Evolutionary conservation across 495 filamentous ascomycete genomes (phyloP).

Genomic region (Penicillium atrosanguineum): DNA sequence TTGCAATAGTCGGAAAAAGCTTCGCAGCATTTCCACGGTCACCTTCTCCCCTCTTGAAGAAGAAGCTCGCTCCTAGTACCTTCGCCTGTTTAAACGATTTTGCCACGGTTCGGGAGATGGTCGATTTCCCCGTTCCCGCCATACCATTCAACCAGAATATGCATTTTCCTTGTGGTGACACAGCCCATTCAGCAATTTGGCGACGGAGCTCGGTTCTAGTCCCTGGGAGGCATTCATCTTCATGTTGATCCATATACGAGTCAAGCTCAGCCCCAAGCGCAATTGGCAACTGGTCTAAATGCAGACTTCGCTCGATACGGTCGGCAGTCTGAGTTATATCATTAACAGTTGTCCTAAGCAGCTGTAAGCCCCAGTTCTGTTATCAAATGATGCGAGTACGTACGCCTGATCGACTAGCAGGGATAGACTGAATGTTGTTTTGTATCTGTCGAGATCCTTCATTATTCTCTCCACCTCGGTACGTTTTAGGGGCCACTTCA

Average conservation of each 20-base stretch:
- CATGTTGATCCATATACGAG: not conserved
- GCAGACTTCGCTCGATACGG: not conserved
- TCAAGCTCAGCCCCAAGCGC: not conserved
- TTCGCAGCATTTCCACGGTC: not conserved
- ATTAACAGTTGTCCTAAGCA: no score
- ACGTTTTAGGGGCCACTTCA: constrained; percentile 44
- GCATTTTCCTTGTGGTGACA: not conserved
- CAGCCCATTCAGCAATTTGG: not conserved
- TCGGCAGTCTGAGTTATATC: not conserved
- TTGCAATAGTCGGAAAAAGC: not conserved
- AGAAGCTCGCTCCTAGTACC: not conserved
- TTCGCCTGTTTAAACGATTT: not conserved
- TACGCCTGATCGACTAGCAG: constrained; percentile 43
- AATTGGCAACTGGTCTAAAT: not conserved
- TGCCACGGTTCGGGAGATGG: not conserved
- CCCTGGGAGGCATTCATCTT: not conserved
- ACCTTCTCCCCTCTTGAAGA: no score
- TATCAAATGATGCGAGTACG: constrained; percentile 6
- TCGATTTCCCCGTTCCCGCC: no score
- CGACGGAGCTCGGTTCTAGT: not conserved
- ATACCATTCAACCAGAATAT: not conserved
- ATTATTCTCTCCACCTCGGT: constrained; percentile 37
- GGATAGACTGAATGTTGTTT: constrained; percentile 32
- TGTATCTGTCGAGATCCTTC: constrained; percentile 29
- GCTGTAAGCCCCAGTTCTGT: constrained; percentile 4